A percentile compares a stretch with the other conserved stretches of the same genome.
Evolutionary conservation across 1,139 yeast species (phyloP).

Genomic region (Yamadazyma jaroonii): DNA sequence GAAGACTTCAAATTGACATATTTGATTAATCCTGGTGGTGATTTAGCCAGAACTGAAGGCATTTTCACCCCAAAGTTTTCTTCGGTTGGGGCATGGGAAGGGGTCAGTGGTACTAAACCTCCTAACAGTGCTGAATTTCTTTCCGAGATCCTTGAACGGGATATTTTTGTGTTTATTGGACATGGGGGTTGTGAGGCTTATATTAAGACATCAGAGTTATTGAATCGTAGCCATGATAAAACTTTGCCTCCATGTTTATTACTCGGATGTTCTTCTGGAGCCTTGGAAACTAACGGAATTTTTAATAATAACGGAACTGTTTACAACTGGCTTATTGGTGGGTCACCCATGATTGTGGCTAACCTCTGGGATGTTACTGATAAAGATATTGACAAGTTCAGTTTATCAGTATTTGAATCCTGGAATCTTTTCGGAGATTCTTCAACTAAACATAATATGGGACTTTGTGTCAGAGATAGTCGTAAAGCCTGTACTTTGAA

Average conservation of each 20-base stretch:
- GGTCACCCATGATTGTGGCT: conserved; percentile 79
- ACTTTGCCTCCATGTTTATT: conserved; percentile 69
- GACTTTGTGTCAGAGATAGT: conserved; percentile 34
- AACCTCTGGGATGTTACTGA: conserved; percentile 98
- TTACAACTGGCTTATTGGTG: conserved; percentile 71
- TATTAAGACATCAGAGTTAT: conserved; percentile 38
- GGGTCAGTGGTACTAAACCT: conserved; percentile 56
- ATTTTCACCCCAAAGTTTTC: conserved; percentile 51
- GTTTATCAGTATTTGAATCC: conserved; percentile 52
- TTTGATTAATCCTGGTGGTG: conserved; percentile 80
- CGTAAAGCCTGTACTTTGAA: conserved; percentile 62
- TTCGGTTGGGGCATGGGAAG: conserved; percentile 46
- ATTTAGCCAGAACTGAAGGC: conserved; percentile 65
- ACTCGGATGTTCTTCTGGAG: conserved; percentile 92
- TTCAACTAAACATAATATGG: conserved; percentile 6
- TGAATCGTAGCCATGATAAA: conserved; percentile 19
- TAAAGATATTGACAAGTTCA: conserved; percentile 84
- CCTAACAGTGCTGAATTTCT: conserved; percentile 41
- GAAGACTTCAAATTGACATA: conserved; percentile 23
- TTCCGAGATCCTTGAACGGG: conserved; percentile 34
- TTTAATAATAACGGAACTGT: conserved; percentile 78
- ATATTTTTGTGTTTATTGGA: conserved; percentile 78
- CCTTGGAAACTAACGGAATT: conserved; percentile 54
- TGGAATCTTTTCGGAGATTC: conserved; percentile 53
- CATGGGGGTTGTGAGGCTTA: conserved; percentile 96